These are phyloP conservation scores for Metschnikowia amazonensis DNA, from an alignment of 805 yeast genomes.

Conservation along the genomic window DNA sequence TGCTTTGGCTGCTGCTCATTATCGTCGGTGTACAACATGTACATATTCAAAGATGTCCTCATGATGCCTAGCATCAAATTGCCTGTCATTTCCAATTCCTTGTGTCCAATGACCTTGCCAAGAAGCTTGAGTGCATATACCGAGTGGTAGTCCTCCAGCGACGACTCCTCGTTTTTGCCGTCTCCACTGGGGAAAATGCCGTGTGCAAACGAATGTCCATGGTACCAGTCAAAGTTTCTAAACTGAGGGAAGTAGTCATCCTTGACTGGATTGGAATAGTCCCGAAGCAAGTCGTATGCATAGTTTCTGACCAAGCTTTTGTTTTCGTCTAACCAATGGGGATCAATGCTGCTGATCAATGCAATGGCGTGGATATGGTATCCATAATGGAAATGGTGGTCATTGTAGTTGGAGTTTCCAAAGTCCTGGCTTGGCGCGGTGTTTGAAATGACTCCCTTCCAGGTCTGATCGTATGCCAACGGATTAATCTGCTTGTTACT, in stretches of 20 bases:
- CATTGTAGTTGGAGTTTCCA: conserved; percentile 69
- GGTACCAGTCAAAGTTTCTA: conserved; percentile 70
- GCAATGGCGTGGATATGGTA: conserved; percentile 73
- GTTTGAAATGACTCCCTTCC: conserved; percentile 75
- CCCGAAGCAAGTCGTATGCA: conserved; percentile 59
- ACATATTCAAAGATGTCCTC: conserved; percentile 50
- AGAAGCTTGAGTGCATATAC: conserved; percentile 65
- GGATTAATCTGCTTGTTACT: conserved; percentile 68
- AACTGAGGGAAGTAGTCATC: conserved; percentile 63
- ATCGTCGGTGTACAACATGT: conserved; percentile 51
- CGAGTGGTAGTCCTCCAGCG: conserved; percentile 72
- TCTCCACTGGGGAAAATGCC: conserved; percentile 69
- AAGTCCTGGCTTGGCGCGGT: conserved; percentile 65
- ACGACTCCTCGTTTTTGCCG: conserved; percentile 73
- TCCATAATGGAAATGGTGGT: conserved; percentile 76
- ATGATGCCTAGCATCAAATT: conserved; percentile 59
- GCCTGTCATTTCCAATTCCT: conserved; percentile 50
- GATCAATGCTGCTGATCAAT: conserved; percentile 54
- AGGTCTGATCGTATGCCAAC: conserved; percentile 70
- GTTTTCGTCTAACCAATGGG: conserved; percentile 30
- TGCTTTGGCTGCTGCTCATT: conserved; percentile 54
- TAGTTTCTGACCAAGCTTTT: conserved; percentile 41
- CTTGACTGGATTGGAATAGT: conserved; percentile 56
- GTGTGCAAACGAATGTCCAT: conserved; percentile 78
- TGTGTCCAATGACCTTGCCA: conserved; percentile 54